Conservation (phyloP, 2,329 filamentous ascomycete genomes). For the Clonostachys sp. region DNA sequence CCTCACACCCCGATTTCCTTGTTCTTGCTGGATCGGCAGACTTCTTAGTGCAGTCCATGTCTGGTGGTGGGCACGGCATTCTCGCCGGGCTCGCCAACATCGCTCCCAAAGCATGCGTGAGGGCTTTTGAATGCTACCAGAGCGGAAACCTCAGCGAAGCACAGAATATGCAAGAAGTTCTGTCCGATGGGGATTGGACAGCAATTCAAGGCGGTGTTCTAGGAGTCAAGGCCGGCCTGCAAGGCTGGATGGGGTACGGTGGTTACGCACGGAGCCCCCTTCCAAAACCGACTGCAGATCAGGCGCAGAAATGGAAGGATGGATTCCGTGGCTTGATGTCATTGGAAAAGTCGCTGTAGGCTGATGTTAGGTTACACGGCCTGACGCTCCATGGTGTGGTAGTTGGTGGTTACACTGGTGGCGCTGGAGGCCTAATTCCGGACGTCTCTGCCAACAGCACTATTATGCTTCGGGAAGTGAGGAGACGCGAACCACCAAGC, state of each 20-base stretch:
- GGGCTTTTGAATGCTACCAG: conserved; percentile 24
- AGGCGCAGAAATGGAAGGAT: conserved; percentile 47
- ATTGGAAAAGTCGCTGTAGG: conserved; percentile 43
- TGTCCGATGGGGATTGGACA: conserved; percentile 19
- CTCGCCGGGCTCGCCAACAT: conserved; percentile 34
- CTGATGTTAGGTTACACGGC: no score
- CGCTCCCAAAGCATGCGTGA: conserved; percentile 26
- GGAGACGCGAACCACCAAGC: no score
- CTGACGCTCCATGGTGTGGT: no score
- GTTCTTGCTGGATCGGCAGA: conserved; percentile 31
- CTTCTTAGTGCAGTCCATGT: conserved; percentile 32
- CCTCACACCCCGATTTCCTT: conserved; percentile 22
- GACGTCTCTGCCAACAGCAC: no score
- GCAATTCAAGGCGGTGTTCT: conserved; percentile 18
- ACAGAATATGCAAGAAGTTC: conserved; percentile 24
- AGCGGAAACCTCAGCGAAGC: conserved; percentile 24
- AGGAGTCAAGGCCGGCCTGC: conserved; percentile 17
- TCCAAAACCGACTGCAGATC: conserved; percentile 43
- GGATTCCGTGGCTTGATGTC: conserved; percentile 47
- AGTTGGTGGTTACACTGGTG: no score
- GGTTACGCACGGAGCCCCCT: conserved; percentile 33
- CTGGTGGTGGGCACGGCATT: conserved; percentile 31
- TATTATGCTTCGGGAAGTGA: no score
- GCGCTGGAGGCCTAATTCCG: no score
- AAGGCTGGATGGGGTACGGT: conserved; percentile 23